phyloP scores from a whole-genome alignment of 1,139 yeast genomes.

The Saccharomycopsis crataegensis region DNA sequence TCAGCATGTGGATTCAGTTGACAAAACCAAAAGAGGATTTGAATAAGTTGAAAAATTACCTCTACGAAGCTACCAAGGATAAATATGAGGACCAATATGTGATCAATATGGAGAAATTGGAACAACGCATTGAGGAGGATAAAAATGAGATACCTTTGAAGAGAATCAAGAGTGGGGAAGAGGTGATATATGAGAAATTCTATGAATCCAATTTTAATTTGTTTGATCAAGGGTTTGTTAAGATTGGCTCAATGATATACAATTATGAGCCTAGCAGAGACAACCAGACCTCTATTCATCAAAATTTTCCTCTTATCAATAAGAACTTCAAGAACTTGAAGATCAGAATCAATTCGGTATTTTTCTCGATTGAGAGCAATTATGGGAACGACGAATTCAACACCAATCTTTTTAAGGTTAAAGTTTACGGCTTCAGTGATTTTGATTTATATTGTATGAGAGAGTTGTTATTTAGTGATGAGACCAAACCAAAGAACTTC shows the following conservation, averaged over 20 bases:
- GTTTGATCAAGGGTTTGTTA: constrained; percentile 11
- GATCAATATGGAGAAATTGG: constrained; percentile 12
- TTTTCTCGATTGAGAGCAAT: constrained; percentile 19
- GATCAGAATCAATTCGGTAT: constrained; percentile 9
- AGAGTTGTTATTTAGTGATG: constrained; percentile 8
- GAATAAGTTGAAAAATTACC: constrained; percentile 6
- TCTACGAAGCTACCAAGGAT: constrained; percentile 10
- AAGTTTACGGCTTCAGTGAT: constrained; percentile 17
- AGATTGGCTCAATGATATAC: constrained; percentile 18
- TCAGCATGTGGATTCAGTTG: constrained; percentile 17
- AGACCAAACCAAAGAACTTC: background rate
- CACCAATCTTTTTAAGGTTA: constrained; percentile 17
- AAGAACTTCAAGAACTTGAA: constrained; percentile 13
- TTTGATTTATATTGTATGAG: constrained; percentile 19
- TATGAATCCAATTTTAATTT: constrained; percentile 17
- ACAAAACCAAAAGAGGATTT: constrained; percentile 6
- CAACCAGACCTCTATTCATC: background rate
- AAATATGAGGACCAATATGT: constrained; percentile 12
- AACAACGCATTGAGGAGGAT: background rate
- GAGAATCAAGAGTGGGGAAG: constrained; percentile 13
- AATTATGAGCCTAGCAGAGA: background rate
- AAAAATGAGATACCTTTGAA: constrained; percentile 14
- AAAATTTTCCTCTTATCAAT: constrained; percentile 6
- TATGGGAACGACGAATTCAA: constrained; percentile 15
- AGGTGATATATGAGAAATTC: constrained; percentile 15